A percentile compares a stretch with the other conserved stretches of the same genome.
phyloP scores from a whole-genome alignment of 495 filamentous ascomycete genomes.

The Penicillium coffeae region DNA sequence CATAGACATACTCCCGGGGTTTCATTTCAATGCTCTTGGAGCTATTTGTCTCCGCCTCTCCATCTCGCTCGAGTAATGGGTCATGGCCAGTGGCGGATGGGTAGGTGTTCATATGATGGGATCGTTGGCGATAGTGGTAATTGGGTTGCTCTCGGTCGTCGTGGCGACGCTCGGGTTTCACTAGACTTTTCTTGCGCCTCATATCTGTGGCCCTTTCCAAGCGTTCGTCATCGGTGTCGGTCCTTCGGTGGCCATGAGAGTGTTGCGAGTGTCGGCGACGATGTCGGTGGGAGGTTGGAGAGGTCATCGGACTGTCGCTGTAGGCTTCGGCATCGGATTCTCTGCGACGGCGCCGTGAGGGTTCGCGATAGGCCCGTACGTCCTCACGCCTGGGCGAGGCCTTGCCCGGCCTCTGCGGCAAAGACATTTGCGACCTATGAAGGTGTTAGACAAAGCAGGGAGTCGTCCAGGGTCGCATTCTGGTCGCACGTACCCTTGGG shows the following conservation, averaged over 20 bases:
- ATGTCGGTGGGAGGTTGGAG: constrained; percentile 33
- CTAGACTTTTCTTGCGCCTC: constrained; percentile 74
- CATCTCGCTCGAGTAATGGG: constrained; percentile 70
- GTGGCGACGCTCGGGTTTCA: constrained; percentile 80
- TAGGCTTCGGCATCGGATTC: constrained; percentile 64
- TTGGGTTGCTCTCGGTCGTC: constrained; percentile 84
- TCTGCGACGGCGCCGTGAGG: constrained; percentile 64
- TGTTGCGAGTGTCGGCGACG: constrained; percentile 36
- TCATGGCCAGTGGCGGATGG: constrained; percentile 92
- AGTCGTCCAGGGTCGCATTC: not conserved
- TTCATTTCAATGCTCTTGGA: constrained; percentile 54
- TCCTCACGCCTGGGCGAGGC: constrained; percentile 58
- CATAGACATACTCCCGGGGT: constrained; percentile 34
- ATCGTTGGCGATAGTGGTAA: constrained; percentile 85
- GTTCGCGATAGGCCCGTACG: constrained; percentile 58
- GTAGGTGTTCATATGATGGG: constrained; percentile 72
- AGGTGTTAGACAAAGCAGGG: not conserved
- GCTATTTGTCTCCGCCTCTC: constrained; percentile 53
- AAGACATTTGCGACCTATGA: constrained; percentile 50
- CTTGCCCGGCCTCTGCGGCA: constrained; percentile 60
- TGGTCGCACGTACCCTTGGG: not conserved
- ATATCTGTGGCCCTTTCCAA: constrained; percentile 29
- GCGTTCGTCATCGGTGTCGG: constrained; percentile 38
- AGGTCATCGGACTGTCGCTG: constrained; percentile 37
- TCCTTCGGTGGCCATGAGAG: constrained; percentile 32